These are phyloP conservation scores for Luzula sylvatica DNA, from an alignment of 176 grass and related monocot genomes.

Conservation along the genomic window DNA sequence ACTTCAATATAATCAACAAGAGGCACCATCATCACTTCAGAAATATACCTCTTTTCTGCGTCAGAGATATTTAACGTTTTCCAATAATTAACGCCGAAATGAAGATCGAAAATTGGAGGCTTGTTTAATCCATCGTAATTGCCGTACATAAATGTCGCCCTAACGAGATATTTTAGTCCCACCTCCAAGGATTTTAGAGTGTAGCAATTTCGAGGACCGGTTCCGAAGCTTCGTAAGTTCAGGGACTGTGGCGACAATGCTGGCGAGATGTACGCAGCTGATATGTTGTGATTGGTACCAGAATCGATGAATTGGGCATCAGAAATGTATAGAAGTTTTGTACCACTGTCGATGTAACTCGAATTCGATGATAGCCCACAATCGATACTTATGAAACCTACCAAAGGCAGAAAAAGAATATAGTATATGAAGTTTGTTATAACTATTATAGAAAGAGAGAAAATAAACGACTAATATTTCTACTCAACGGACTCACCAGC, in stretches of 20 bases:
- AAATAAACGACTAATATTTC: neutral
- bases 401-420: neutral
- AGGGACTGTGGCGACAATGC: neutral
- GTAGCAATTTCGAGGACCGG: neutral
- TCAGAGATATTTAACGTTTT: conserved; percentile 18
- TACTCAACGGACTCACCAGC: neutral
- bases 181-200: neutral
- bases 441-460: neutral
- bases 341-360: neutral
- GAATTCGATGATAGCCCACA: neutral
- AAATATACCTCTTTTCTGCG: accelerated
- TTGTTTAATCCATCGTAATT: neutral
- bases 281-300: conserved; percentile 6
- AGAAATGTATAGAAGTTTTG: neutral
- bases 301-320: neutral
- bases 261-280: neutral
- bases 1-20: conserved; percentile 20
- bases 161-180: neutral
- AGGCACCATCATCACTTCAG: conserved; percentile 19
- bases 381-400: conserved; percentile 25
- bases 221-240: conserved; percentile 39
- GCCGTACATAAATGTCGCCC: neutral
- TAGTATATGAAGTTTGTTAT: neutral
- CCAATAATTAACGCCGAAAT: conserved; percentile 26
- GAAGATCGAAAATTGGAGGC: neutral